Evolutionary conservation across 2,329 filamentous ascomycete genomes (phyloP), one percentile per base, ranked within the genome.

Genomic region (Ophiocordyceps camponoti-leonardi): DNA sequence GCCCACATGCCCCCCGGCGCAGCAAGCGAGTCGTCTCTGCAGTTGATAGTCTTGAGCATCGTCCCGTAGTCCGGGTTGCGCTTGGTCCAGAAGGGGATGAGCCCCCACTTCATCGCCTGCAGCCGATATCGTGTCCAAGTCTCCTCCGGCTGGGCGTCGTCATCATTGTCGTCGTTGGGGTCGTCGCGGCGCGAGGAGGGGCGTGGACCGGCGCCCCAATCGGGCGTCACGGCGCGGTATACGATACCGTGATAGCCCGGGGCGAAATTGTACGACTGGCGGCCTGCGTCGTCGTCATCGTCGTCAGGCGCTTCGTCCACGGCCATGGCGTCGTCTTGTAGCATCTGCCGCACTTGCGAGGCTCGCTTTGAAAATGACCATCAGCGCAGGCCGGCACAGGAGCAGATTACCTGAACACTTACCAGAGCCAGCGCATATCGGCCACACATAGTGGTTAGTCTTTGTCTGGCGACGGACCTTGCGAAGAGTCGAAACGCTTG

Each of bases 61-160:
- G 79, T 78, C 23, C 75, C 71, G 55, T 92, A 90, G 56, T 86
- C 79, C 0, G 86, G 85, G 45, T 79, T 79, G 13, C 81, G 73
- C 65, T 90, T 94, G 4, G 85, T 93, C 90, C 90, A 96, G 61
- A 82, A 94, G 0, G 92, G 90, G 14, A 96, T 71, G 7, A 98
- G 72, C 0, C 90, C 92, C 92, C 92, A 98, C 72, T 86, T 90
- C 84, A 96, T 96, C 2, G 79, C 72, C 59, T 95, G 87, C 10
- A 98, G 67, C 61, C 84, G 90, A 66, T 93, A 94, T 52, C 66
- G 77, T 11, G 71, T 69, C 18, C 26, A 6, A 19, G 18, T 23
- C 14, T 45, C 46, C n/a, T 40, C 50, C 33, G 31, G 12, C 2
- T 20, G 33, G n/a, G 49, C 44, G 20, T 49, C 30, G 16, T 14